Evolutionary conservation across 106 monocot genomes (phyloP).

Genomic region (Triglochin maritima): DNA sequence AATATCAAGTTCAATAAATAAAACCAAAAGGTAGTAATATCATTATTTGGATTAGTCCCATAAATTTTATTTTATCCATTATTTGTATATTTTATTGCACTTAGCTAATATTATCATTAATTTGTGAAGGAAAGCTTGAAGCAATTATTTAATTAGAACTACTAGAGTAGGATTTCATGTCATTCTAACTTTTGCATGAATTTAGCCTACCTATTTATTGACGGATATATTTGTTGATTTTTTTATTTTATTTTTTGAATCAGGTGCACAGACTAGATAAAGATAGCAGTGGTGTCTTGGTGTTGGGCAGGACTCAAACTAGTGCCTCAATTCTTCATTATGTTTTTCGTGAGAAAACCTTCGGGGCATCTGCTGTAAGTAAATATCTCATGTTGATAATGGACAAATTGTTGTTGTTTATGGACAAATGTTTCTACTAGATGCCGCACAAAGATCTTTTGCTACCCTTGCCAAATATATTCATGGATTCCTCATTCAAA

Average conservation of each 20-base stretch:
- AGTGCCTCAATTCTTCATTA: constrained; percentile 83
- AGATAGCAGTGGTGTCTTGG: constrained; percentile 86
- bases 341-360: constrained; percentile 91
- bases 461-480: background rate
- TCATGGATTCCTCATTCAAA: background rate
- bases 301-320: constrained; percentile 63
- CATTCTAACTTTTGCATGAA: too few relatives aligned
- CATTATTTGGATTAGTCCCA: too few relatives aligned
- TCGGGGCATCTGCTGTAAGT: constrained; percentile 54
- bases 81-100: too few relatives aligned
- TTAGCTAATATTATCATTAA: too few relatives aligned
- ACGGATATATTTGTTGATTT: too few relatives aligned
- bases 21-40: too few relatives aligned
- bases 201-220: too few relatives aligned
- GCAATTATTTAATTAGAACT: too few relatives aligned
- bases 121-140: too few relatives aligned
- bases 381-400: background rate
- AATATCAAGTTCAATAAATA: too few relatives aligned
- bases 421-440: background rate
- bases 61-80: too few relatives aligned
- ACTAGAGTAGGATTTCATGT: too few relatives aligned
- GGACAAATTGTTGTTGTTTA: background rate
- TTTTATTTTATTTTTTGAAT: background rate
- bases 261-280: constrained; percentile 95
- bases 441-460: background rate